Evolutionary conservation across 805 yeast species (phyloP).

Genomic region (Starmerella apis): DNA sequence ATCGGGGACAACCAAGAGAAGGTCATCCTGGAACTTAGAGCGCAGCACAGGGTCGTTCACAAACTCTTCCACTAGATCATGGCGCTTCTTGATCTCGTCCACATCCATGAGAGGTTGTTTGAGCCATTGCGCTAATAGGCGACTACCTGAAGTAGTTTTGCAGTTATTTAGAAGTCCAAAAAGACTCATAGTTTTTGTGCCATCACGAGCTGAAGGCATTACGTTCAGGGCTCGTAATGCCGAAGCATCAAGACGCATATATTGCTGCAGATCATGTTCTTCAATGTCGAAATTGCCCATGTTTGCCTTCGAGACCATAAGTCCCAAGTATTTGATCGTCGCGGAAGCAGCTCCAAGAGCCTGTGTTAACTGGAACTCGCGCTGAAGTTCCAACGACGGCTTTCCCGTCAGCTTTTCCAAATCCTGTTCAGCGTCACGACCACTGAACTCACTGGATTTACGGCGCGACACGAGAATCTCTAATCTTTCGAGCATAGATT

Average conservation of each 20-base stretch:
- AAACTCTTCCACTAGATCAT: slow-evolving; percentile 59
- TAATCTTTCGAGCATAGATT: slow-evolving; percentile 66
- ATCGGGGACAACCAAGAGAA: slow-evolving; percentile 69
- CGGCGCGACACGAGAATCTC: slow-evolving; percentile 58
- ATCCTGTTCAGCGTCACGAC: slow-evolving; percentile 52
- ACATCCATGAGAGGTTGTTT: slow-evolving; percentile 81
- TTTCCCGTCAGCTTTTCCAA: slow-evolving; percentile 53
- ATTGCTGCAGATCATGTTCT: slow-evolving; percentile 63
- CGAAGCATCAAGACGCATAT: slow-evolving; percentile 82
- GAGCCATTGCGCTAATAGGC: slow-evolving; percentile 85
- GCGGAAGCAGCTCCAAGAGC: slow-evolving; percentile 62
- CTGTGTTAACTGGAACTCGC: slow-evolving; percentile 36
- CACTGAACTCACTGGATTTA: slow-evolving; percentile 45
- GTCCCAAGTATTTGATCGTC: slow-evolving; percentile 53
- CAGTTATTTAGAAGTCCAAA: slow-evolving; percentile 81
- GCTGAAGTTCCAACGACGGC: slow-evolving; percentile 37
- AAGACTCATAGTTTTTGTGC: slow-evolving; percentile 47
- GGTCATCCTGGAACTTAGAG: slow-evolving; percentile 50
- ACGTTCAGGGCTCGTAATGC: slow-evolving; percentile 81
- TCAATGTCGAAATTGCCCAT: slow-evolving; percentile 44
- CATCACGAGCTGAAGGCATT: slow-evolving; percentile 51
- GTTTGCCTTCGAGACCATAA: slow-evolving; percentile 48
- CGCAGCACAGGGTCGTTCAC: slow-evolving; percentile 52
- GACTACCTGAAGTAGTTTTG: slow-evolving; percentile 78
- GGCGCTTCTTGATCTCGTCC: slow-evolving; percentile 54